A percentile compares a stretch with the other conserved stretches of the same genome.
Conservation (phyloP, 192 early-diverging fungal genomes). For the Coemansia sp. region DNA sequence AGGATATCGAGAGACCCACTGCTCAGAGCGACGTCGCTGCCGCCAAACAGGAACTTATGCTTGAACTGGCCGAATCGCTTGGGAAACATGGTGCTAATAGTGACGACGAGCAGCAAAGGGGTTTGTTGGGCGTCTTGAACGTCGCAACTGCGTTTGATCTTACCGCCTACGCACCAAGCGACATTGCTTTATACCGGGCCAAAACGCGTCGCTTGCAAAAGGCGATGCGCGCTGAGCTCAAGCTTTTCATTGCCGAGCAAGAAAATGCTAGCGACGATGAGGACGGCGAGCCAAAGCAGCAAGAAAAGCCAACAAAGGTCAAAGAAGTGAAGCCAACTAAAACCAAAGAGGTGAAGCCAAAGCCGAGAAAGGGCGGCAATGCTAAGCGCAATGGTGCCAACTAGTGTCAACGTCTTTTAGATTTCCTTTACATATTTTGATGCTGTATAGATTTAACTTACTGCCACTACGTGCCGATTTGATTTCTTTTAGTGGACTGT, state of each 20-base stretch:
- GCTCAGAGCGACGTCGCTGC: constrained; percentile 7
- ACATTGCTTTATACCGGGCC: constrained; percentile 21
- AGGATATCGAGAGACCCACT: not conserved
- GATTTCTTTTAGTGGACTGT: not conserved
- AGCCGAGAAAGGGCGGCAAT: not conserved
- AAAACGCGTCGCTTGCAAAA: constrained; percentile 11
- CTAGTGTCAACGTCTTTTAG: constrained; percentile 3
- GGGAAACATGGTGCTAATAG: not conserved
- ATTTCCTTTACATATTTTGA: not conserved
- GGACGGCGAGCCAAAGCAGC: not conserved
- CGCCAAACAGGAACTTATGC: constrained; percentile 20
- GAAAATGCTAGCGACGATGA: constrained; percentile 3
- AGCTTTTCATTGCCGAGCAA: constrained; percentile 39
- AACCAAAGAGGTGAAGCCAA: not conserved
- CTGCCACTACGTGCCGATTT: not conserved
- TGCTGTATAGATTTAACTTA: not conserved
- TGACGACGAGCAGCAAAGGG: constrained; percentile 5
- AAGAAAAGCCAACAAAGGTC: constrained; percentile 1
- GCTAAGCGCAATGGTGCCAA: constrained; percentile 1
- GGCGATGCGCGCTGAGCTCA: constrained; percentile 29
- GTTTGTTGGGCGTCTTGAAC: constrained; percentile 9
- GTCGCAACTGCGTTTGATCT: constrained; percentile 44
- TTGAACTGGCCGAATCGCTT: constrained; percentile 16
- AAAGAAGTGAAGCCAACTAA: too few relatives aligned
- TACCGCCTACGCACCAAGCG: constrained; percentile 20